Percentiles rank a stretch among this genome's conserved stretches.
Conservation (phyloP, 2,329 filamentous ascomycete genomes). For the Fonsecaea monophora region DNA sequence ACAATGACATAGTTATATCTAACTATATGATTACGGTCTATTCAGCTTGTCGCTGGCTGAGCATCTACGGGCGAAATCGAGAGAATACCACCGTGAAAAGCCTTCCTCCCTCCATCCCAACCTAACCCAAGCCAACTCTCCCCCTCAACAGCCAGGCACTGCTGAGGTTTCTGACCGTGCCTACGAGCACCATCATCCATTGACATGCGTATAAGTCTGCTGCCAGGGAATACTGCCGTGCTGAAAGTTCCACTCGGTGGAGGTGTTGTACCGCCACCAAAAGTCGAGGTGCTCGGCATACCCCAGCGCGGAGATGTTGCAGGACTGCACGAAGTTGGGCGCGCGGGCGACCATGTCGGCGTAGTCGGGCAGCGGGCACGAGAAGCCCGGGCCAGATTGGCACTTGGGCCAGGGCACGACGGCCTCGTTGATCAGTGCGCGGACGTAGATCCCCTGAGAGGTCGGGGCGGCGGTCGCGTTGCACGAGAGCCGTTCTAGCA, state of each 20-base stretch:
- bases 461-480: slow-evolving; percentile 17
- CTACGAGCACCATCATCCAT: not conserved
- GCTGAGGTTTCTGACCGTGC: too few species aligned
- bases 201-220: slow-evolving; percentile 13
- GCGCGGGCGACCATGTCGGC: slow-evolving; percentile 2
- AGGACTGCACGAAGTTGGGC: slow-evolving; percentile 15
- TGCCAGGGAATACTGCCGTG: slow-evolving; percentile 12
- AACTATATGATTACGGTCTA: too few species aligned
- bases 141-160: too few species aligned
- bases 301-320: slow-evolving; percentile 10
- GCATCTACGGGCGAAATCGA: too few species aligned
- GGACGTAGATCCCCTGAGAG: slow-evolving; percentile 4
- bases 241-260: slow-evolving; percentile 14
- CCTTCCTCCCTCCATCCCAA: too few species aligned
- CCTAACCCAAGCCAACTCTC: too few species aligned
- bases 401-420: slow-evolving; percentile 19
- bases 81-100: too few species aligned
- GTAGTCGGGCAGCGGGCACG: slow-evolving; percentile 15
- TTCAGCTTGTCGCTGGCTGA: too few species aligned
- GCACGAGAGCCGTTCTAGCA: slow-evolving; percentile 18
- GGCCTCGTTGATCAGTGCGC: slow-evolving; percentile 22
- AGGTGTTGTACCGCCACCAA: slow-evolving; percentile 22
- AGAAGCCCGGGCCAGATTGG: slow-evolving; percentile 19
- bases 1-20: too few species aligned
- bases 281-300: slow-evolving; percentile 21